Base-by-base conservation (phyloP, 2,329 filamentous ascomycete genomes). In the Sphaerulina vaccinii region DNA sequence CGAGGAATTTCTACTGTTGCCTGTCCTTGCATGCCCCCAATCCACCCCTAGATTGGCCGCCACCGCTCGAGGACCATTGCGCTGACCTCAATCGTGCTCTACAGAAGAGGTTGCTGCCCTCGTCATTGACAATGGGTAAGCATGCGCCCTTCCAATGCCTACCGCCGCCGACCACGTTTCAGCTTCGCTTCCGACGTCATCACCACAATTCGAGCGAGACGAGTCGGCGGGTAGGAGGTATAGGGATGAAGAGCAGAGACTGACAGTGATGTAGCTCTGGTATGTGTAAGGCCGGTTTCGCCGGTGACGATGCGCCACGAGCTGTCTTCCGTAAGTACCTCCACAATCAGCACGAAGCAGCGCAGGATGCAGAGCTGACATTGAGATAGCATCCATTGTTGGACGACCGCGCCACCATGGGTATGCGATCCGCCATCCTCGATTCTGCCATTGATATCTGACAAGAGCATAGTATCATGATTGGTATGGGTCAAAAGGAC, bases 41-140 rank as follows among this genome's bases (percentile, higher is more conserved):
- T 54, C 49, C 51, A 23, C 51, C 37, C 55, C 41, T 39, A 23
- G 29, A 29, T 33, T 29, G 52, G 22, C 54, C 44, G 52, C 49
- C 22, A 43, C 46, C 27, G 22, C 38, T 19, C 22, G 35, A 16
- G 36, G 27, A 24, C 35, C 52, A 52, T 42, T 49, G 41, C 36
- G 56, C 65, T 65, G 56, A 67, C 60, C 55, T 40, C 24, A 51
- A 21, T 29, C 57, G 42, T 51, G 49, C 38, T 51, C 1, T 48
- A 78, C 75, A 97, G 93, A 99, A 85, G 93, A 99, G 90, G 93
- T 99, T 80, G 93, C 93, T 79, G 93, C 93, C 79, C 91, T 99
- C 89, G 93, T 99, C 80, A 97, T 99, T 82, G 93, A 99, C 91
- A 99, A 99, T 97, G 93, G 93, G 93, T 99, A 92, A 89, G 91